Base-by-base conservation (phyloP, 768 basidiomycete genomes). In the Gymnopilus dilepis region DNA sequence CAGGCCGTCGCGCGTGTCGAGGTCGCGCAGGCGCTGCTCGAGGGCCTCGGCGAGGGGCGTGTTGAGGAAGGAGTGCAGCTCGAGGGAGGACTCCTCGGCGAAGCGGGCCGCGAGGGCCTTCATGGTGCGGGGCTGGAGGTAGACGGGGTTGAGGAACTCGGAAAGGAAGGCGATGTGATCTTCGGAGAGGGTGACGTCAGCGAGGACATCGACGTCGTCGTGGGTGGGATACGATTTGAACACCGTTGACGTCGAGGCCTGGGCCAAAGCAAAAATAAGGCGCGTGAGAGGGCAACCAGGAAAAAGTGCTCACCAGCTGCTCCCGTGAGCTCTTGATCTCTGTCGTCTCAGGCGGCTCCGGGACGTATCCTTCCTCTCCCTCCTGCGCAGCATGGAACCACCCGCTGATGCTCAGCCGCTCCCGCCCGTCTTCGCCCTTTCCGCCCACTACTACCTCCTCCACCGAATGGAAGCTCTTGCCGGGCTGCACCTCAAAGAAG, bases 341-440 rank as follows among this genome's bases (percentile, higher is more conserved):
- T 21, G 77, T 67, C 28, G 70, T 73, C 24, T 59, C 63, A 38
- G 74, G 69, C 15, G 76, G 61, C 43, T 88, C 87, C 0, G 80
- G 76, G 48, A 85, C 80, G 69, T 93, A 94, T 0, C 93, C 95
- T 38, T 95, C 91, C 73, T 99, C 97, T 11, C 92, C 94, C 64
- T 91, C 88, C 69, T 97, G 88, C 0, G 94, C 90, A 22, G 89
- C 87, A 72, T 99, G 97, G 78, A 98, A 99, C 97, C 97, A 99
- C 6, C 97, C 97, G 67, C 92, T 95, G 68, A 98, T 92, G 65
- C 92, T 94, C 67, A 98, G 75, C 34, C 97, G 80, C 67, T 90
- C 83, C 43, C 87, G 76, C 0, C 89, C 90, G 43, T 91, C 90
- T 63, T 87, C 77, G 21, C 76, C 86, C 48, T 80, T 82, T 48